phyloP scores from a whole-genome alignment of 371 early-diverging fungal genomes.

The Circinella minor region DNA sequence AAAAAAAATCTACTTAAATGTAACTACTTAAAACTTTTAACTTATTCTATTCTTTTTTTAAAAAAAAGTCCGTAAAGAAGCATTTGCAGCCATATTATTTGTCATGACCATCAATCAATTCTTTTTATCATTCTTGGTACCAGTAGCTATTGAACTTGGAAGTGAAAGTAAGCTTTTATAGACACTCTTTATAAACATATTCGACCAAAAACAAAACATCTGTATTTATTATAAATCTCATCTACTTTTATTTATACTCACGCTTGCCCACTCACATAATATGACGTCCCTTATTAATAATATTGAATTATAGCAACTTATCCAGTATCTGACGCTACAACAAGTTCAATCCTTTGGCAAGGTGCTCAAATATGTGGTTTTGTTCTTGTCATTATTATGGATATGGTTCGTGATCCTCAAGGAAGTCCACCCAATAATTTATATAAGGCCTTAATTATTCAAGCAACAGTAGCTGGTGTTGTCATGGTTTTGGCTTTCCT shows the following conservation, averaged over 20 bases:
- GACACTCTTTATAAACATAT: too few species aligned
- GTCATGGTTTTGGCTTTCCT: slow-evolving; percentile 23
- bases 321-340: slow-evolving; percentile 57
- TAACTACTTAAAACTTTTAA: not conserved
- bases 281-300: too few species aligned
- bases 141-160: slow-evolving; percentile 57
- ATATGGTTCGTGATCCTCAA: slow-evolving; percentile 37
- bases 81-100: slow-evolving; percentile 49
- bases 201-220: too few species aligned
- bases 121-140: slow-evolving; percentile 52
- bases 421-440: slow-evolving; percentile 34
- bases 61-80: slow-evolving; percentile 38
- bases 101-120: slow-evolving; percentile 52
- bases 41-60: not conserved
- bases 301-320: slow-evolving; percentile 37
- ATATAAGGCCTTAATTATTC: slow-evolving; percentile 34
- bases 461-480: slow-evolving; percentile 29
- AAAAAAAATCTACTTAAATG: too few species aligned
- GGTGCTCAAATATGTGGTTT: slow-evolving; percentile 55
- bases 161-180: slow-evolving; percentile 47
- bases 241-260: not conserved
- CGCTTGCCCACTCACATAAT: too few species aligned
- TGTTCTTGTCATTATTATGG: slow-evolving; percentile 50
- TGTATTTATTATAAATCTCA: too few species aligned
- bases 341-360: slow-evolving; percentile 56